phyloP scores from a whole-genome alignment of 1,284 basidiomycete genomes.

The Naganishia sp. region DNA sequence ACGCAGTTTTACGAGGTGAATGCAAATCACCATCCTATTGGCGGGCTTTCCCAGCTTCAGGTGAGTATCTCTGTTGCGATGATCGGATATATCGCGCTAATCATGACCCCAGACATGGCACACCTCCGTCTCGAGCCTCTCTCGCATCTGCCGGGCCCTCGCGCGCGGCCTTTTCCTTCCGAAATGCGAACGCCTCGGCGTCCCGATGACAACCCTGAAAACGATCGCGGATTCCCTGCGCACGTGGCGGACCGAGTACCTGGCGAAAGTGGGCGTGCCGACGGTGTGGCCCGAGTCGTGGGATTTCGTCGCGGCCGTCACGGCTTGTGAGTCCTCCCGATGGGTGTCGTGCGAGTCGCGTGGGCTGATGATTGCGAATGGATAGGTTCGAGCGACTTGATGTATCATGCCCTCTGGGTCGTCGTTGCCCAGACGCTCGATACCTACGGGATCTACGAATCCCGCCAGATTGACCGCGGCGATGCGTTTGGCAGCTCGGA shows the following conservation, averaged over 20 bases:
- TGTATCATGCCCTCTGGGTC: constrained; percentile 82
- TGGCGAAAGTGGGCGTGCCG: constrained; percentile 78
- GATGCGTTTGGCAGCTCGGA: constrained; percentile 26
- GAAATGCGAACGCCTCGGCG: constrained; percentile 69
- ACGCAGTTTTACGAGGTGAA: constrained; percentile 31
- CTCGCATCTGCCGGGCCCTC: constrained; percentile 73
- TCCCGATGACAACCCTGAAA: constrained; percentile 66
- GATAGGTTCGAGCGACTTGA: constrained; percentile 77
- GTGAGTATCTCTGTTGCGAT: not conserved
- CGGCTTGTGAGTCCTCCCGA: constrained; percentile 60
- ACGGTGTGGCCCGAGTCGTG: constrained; percentile 77
- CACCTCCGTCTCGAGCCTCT: constrained; percentile 58
- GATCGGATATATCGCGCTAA: constrained; percentile 62
- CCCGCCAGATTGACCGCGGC: constrained; percentile 29
- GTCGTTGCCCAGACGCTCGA: constrained; percentile 60
- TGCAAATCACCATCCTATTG: constrained; percentile 17
- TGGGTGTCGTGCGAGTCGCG: not conserved
- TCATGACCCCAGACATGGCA: constrained; percentile 48
- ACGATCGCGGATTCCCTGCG: constrained; percentile 64
- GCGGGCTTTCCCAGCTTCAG: constrained; percentile 27
- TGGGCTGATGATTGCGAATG: constrained; percentile 12
- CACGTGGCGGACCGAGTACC: constrained; percentile 74
- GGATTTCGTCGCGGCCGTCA: constrained; percentile 83
- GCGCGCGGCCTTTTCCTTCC: constrained; percentile 77
- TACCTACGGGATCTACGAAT: constrained; percentile 76